Base-by-base conservation (phyloP, 2,329 filamentous ascomycete genomes). In the Onygenales sp. region DNA sequence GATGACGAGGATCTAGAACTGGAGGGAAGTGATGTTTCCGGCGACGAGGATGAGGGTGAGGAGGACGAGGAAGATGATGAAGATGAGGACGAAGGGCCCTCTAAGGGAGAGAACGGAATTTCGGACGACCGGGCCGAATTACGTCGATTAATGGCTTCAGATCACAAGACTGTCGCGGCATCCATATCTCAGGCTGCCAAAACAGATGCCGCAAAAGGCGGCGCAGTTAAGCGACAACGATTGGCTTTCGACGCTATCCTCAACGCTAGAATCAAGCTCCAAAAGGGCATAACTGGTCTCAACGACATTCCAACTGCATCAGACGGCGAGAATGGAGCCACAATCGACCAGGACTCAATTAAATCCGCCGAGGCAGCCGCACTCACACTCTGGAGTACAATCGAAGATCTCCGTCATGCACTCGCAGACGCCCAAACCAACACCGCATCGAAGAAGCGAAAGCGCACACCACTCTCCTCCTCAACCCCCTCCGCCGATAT, bases 231-330 rank as follows among this genome's bases (percentile, higher is more conserved):
- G 62, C 77, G 84, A 54, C 93, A 98, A 71, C 83, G 90, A 50
- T 85, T 85, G 57, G 83, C 85, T 0, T 98, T 95, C 64, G 92
- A 97, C 61, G 82, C 87, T 0, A 80, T 97, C 0, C 79, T 98
- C 35, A 95, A 95, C 71, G 81, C 90, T 11, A 84, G 93, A 17
- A 96, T 98, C 64, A 87, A 92, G 56, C 74, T 98, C 14, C 94
- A 98, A 69, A 97, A 96, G 69, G 89, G 88, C 1, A 73, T 98
- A 11, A 80, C 93, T 13, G 85, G 87, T 0, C 81, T 85, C 31
- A 96, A 96, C 68, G 86, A 89, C 1, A 76, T 94, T 42, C 69
- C 78, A 13, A 65, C 74, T 1, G 60, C 78, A 1, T 69, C 73
- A 9, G 66, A 74, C 2, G 72, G 77, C 1, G 69, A 69, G 7